Evolutionary conservation across 2,329 filamentous ascomycete species (phyloP).

Genomic region (Juglanconis sp.): DNA sequence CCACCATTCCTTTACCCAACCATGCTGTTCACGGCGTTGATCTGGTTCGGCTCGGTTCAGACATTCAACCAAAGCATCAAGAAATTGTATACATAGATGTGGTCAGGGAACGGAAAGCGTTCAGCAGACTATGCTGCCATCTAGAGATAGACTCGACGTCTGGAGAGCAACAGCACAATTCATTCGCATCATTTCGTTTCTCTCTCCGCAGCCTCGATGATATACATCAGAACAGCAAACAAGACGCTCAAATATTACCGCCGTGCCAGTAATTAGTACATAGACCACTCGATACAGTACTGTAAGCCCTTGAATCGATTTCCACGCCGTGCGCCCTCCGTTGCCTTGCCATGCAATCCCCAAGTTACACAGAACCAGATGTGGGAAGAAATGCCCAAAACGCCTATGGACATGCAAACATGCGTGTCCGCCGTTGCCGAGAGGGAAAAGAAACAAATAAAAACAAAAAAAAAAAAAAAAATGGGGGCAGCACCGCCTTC

Average conservation of each 20-base stretch:
- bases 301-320: background rate
- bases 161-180: background rate
- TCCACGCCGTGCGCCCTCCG: background rate
- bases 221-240: background rate
- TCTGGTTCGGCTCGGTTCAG: too few species aligned
- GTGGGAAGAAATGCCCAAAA: slow-evolving; percentile 2
- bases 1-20: too few species aligned
- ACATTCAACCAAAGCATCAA: too few species aligned
- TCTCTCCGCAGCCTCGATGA: background rate
- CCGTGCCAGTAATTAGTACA: background rate
- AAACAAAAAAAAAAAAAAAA: background rate
- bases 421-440: background rate
- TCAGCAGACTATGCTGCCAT: background rate
- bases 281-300: background rate
- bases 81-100: background rate
- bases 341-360: slow-evolving; percentile 4
- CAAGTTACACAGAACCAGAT: background rate
- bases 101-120: background rate
- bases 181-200: background rate
- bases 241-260: background rate
- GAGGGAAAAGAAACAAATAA: background rate
- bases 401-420: slow-evolving; percentile 11
- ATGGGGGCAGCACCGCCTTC: background rate
- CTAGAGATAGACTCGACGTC: background rate
- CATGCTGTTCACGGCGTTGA: too few species aligned